Percentiles rank a stretch among this genome's conserved stretches.
Evolutionary conservation across 305 asterid genomes (phyloP).

Genomic region (Fraxinus dipetala): DNA sequence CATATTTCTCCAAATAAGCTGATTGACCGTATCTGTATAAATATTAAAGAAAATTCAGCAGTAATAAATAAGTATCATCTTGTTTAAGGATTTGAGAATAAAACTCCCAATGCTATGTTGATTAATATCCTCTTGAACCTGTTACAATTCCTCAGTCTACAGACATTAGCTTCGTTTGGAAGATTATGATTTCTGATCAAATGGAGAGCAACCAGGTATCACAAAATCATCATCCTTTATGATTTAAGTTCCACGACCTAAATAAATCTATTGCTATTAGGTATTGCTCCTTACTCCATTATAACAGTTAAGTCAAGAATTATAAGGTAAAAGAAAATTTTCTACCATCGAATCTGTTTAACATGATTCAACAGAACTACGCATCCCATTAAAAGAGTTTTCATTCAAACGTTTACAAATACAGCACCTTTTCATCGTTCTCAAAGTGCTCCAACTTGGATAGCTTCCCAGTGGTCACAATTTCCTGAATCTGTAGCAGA

Average conservation of each 20-base stretch:
- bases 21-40: constrained; percentile 69
- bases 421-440: constrained; percentile 80
- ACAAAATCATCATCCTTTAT: background rate
- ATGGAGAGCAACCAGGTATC: constrained; percentile 13
- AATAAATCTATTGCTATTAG: background rate
- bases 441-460: constrained; percentile 92
- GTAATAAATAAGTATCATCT: background rate
- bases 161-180: background rate
- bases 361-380: constrained; percentile 19
- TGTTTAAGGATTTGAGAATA: background rate
- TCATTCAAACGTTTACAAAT: constrained; percentile 8
- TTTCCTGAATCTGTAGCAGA: constrained; percentile 82
- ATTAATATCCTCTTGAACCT: constrained; percentile 4
- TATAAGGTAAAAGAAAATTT: background rate
- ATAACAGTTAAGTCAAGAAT: constrained; percentile 1
- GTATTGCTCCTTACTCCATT: constrained; percentile 1
- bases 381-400: constrained; percentile 4
- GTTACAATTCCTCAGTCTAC: constrained; percentile 14
- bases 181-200: constrained; percentile 5
- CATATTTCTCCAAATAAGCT: constrained; percentile 95
- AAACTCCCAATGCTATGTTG: background rate
- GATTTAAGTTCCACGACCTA: constrained; percentile 4
- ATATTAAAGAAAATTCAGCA: constrained; percentile 19
- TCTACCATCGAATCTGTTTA: constrained; percentile 12
- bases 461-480: constrained; percentile 85